phyloP scores from a whole-genome alignment of 345 rosid species.

The Pistacia vera region DNA sequence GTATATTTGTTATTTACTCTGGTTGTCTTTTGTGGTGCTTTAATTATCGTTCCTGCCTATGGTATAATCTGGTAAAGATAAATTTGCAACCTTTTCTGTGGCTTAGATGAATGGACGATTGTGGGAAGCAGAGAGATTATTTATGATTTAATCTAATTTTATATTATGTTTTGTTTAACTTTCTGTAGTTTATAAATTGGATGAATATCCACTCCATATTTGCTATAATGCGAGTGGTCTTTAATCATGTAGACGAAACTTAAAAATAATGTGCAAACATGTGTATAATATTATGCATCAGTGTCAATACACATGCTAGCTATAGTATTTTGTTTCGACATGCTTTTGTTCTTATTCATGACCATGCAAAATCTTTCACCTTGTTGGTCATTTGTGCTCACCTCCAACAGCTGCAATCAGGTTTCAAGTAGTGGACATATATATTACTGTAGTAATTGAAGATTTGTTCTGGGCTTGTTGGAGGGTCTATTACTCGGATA shows the following conservation, averaged over 20 bases:
- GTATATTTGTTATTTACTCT: background rate
- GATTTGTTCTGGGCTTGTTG: background rate
- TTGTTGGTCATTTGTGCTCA: background rate
- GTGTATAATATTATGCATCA: background rate
- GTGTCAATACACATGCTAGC: background rate
- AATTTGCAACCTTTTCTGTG: background rate
- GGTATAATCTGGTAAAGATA: background rate
- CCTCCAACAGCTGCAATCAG: background rate
- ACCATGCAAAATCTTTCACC: background rate
- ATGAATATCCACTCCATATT: background rate
- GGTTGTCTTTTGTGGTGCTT: background rate
- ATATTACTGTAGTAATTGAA: background rate
- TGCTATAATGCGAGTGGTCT: background rate
- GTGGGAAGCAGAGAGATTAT: background rate
- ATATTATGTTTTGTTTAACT: background rate
- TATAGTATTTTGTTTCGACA: background rate
- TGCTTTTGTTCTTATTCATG: background rate
- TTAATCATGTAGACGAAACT: background rate
- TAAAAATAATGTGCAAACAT: too few relatives aligned
- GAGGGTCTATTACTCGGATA: background rate
- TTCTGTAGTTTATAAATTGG: background rate
- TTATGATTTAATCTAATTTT: too few relatives aligned
- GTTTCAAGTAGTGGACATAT: background rate
- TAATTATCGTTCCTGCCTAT: background rate
- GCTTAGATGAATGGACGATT: background rate